phyloP scores from a whole-genome alignment of 202 grass and related monocot genomes.

The Carex sylvatica region DNA sequence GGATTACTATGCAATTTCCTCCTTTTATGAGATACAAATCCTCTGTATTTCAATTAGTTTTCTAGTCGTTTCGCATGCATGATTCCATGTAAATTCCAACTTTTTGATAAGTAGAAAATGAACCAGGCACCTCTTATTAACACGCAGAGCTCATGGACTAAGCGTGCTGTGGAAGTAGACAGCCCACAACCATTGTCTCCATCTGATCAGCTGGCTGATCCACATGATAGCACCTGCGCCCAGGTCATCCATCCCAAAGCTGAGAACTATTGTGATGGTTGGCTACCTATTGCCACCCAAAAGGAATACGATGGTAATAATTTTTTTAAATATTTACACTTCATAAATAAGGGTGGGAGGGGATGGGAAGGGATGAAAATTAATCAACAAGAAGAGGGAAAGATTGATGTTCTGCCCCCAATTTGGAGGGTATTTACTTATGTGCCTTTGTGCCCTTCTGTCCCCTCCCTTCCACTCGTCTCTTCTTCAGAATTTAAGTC shows the following conservation, averaged over 20 bases:
- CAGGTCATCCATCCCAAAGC: constrained; percentile 59
- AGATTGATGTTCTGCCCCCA: background rate
- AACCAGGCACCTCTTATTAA: constrained; percentile 32
- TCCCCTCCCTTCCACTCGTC: background rate
- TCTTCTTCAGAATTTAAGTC: background rate
- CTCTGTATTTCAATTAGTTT: background rate
- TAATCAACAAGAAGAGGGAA: background rate
- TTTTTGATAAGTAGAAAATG: constrained; percentile 14
- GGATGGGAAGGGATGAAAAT: background rate
- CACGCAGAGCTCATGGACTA: constrained; percentile 73
- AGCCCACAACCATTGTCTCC: constrained; percentile 61
- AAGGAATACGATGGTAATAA: constrained; percentile 48
- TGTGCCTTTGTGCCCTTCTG: background rate
- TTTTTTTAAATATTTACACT: background rate
- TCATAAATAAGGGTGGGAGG: background rate
- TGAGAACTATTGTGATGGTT: constrained; percentile 48
- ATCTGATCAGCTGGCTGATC: constrained; percentile 50
- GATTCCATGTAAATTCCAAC: background rate
- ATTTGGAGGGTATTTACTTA: background rate
- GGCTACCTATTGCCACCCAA: constrained; percentile 41
- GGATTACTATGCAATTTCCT: background rate
- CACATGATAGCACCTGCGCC: constrained; percentile 68
- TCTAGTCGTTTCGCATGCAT: background rate
- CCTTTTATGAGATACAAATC: background rate
- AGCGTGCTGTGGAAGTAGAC: constrained; percentile 56